Conservation (phyloP, 1,284 basidiomycete species). For the Filobasidium uniguttulatum region DNA sequence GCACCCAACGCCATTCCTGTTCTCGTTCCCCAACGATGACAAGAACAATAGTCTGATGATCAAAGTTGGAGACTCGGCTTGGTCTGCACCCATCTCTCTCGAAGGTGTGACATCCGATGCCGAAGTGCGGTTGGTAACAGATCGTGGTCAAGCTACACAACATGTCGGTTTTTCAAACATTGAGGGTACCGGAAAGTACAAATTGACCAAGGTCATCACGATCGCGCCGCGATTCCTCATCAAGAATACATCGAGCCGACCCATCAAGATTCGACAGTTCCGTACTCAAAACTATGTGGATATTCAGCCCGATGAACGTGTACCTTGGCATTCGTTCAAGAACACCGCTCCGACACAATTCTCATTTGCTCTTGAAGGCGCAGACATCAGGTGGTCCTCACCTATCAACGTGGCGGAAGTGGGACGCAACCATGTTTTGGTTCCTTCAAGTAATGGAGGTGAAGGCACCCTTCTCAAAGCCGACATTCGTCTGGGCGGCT, state of each 20-base stretch:
- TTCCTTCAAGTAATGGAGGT: slow-evolving; percentile 39
- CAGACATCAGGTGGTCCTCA: slow-evolving; percentile 45
- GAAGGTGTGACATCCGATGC: slow-evolving; percentile 87
- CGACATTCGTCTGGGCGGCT: slow-evolving; percentile 71
- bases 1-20: slow-evolving; percentile 59
- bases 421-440: slow-evolving; percentile 58
- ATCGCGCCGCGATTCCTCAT: slow-evolving; percentile 81
- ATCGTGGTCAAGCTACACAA: slow-evolving; percentile 48
- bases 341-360: slow-evolving; percentile 53
- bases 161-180: slow-evolving; percentile 84
- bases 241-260: slow-evolving; percentile 60
- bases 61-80: slow-evolving; percentile 69
- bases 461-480: slow-evolving; percentile 51
- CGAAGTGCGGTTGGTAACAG: slow-evolving; percentile 55
- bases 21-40: slow-evolving; percentile 68
- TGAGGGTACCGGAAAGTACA: slow-evolving; percentile 92
- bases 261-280: slow-evolving; percentile 74
- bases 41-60: slow-evolving; percentile 75
- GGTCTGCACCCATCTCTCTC: slow-evolving; percentile 82
- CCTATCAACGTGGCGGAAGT: slow-evolving; percentile 89
- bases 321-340: slow-evolving; percentile 53
- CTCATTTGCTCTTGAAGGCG: slow-evolving; percentile 69
- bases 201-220: slow-evolving; percentile 87
- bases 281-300: slow-evolving; percentile 43
- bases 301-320: slow-evolving; percentile 56